Conservation (phyloP, 352 stramenopile species). For the Phytophthora citricola region DNA sequence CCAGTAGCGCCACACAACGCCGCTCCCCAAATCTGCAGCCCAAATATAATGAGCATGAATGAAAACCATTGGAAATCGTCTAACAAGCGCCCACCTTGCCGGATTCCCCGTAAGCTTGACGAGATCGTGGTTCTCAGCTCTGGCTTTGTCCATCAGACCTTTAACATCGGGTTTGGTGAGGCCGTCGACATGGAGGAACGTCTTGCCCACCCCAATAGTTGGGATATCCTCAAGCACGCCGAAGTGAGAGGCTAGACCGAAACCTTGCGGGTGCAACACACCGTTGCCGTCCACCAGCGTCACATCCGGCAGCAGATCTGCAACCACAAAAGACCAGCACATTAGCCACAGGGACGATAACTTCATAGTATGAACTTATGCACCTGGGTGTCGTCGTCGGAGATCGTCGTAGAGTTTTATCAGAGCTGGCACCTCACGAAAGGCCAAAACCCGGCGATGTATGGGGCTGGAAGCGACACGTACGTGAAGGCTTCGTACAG, state of each 20-base stretch:
- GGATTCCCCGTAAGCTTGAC: slow-evolving; percentile 61
- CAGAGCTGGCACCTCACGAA: slow-evolving; percentile 80
- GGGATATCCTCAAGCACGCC: slow-evolving; percentile 90
- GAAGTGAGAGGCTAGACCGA: slow-evolving; percentile 94
- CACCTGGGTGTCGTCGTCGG: slow-evolving; percentile 56
- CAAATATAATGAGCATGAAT: slow-evolving; percentile 4
- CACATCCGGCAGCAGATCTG: slow-evolving; percentile 82
- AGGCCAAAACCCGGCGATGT: slow-evolving; percentile 86
- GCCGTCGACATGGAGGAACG: slow-evolving; percentile 90
- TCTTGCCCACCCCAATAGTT: slow-evolving; percentile 92
- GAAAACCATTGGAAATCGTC: background rate
- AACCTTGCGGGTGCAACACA: slow-evolving; percentile 88
- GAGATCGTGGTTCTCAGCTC: slow-evolving; percentile 35
- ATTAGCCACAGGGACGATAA: background rate
- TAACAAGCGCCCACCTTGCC: slow-evolving; percentile 45
- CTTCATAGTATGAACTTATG: background rate
- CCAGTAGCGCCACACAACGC: slow-evolving; percentile 66
- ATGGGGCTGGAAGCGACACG: slow-evolving; percentile 78
- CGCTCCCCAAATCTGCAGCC: slow-evolving; percentile 70
- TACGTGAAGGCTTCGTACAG: slow-evolving; percentile 89
- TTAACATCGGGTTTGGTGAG: slow-evolving; percentile 79
- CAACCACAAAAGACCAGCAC: background rate
- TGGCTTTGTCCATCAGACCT: slow-evolving; percentile 52
- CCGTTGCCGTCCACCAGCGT: slow-evolving; percentile 94
- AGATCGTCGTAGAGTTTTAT: slow-evolving; percentile 75